A percentile compares a stretch with the other conserved stretches of the same genome.
Conservation (phyloP, 2,329 filamentous ascomycete species). For the Colletotrichum neosansevieriae region DNA sequence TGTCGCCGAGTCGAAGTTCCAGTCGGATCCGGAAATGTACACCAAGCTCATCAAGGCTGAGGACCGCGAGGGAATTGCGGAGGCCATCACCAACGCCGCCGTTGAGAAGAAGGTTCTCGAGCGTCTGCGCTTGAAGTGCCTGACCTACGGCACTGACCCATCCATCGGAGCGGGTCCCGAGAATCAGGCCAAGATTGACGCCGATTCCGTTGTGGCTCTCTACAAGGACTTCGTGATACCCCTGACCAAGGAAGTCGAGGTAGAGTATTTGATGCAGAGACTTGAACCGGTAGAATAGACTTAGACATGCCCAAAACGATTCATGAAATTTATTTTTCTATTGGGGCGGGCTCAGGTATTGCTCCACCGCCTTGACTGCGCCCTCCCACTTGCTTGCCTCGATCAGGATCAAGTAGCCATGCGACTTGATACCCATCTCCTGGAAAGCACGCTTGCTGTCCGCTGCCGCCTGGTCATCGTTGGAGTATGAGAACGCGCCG, state of each 20-base stretch:
- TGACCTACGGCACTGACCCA: slow-evolving; percentile 93
- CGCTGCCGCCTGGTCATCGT: slow-evolving; percentile 82
- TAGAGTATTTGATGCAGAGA: slow-evolving; percentile 97
- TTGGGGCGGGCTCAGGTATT: slow-evolving; percentile 73
- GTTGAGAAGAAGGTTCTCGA: slow-evolving; percentile 95
- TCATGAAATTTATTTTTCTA: slow-evolving; percentile 41
- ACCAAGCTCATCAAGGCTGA: slow-evolving; percentile 83
- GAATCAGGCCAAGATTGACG: slow-evolving; percentile 84
- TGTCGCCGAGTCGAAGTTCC: slow-evolving; percentile 96
- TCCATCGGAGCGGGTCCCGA: slow-evolving; percentile 67
- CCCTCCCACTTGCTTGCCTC: slow-evolving; percentile 81
- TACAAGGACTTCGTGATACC: slow-evolving; percentile 96
- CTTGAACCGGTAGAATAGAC: slow-evolving; percentile 61
- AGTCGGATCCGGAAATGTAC: slow-evolving; percentile 83
- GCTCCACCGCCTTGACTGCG: slow-evolving; percentile 80
- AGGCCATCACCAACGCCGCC: slow-evolving; percentile 86
- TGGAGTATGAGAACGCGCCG: slow-evolving; percentile 82
- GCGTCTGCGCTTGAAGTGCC: slow-evolving; percentile 86
- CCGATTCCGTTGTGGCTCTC: slow-evolving; percentile 90
- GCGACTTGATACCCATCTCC: slow-evolving; percentile 87
- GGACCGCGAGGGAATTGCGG: slow-evolving; percentile 85
- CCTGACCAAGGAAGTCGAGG: slow-evolving; percentile 97
- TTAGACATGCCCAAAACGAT: slow-evolving; percentile 21
- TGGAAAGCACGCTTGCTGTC: slow-evolving; percentile 97
- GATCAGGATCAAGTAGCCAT: slow-evolving; percentile 87